Conservation (phyloP, 2,329 filamentous ascomycete genomes). For the Emergomyces orientalis region DNA sequence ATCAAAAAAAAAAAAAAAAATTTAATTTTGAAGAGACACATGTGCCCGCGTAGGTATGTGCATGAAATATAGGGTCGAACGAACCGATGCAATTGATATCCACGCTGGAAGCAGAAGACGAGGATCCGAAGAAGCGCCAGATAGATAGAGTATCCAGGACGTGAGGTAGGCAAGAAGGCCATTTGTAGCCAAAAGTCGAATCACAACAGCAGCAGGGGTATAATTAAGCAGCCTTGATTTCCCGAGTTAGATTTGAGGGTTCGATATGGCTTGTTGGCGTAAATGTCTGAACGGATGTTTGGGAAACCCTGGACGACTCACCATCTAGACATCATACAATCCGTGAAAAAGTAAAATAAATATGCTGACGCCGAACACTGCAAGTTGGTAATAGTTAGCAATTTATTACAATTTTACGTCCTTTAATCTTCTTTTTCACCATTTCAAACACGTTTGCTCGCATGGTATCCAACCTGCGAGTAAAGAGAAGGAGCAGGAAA, state of each 20-base stretch:
- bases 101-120: constrained; percentile 65
- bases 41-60: background rate
- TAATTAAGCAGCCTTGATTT: constrained; percentile 65
- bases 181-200: constrained; percentile 67
- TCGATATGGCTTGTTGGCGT: background rate
- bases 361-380: constrained; percentile 69
- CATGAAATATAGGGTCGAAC: constrained; percentile 18
- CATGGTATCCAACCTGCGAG: background rate
- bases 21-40: no score
- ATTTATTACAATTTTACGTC: background rate
- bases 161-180: constrained; percentile 67
- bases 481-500: constrained; percentile 25
- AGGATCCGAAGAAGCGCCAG: constrained; percentile 60
- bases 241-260: constrained; percentile 1
- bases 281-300: background rate
- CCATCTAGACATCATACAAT: constrained; percentile 78
- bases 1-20: background rate
- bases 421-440: background rate
- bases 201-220: constrained; percentile 65
- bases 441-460: background rate
- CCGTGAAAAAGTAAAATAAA: constrained; percentile 72
- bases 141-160: constrained; percentile 60
- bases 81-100: constrained; percentile 66
- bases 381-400: background rate
- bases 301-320: constrained; percentile 29